phyloP scores from a whole-genome alignment of 192 early-diverging fungal species.

The Rhizoclosmatium globosum region DNA sequence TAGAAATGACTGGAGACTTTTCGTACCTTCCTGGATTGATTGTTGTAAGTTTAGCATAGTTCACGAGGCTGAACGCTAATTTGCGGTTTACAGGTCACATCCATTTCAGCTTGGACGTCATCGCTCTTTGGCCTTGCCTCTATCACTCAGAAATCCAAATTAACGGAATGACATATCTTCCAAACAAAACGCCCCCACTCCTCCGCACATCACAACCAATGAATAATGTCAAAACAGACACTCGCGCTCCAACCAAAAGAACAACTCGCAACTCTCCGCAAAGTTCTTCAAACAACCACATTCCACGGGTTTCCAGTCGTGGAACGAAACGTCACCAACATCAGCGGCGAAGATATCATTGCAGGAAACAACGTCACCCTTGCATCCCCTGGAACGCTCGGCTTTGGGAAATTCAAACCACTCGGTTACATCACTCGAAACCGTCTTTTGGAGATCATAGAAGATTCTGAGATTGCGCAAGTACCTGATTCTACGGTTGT shows the following conservation, averaged over 20 bases:
- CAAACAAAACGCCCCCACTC: conserved; percentile 27
- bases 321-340: background rate
- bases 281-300: conserved; percentile 15
- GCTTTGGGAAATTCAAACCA: background rate
- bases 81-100: background rate
- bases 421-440: background rate
- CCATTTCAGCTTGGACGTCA: conserved; percentile 25
- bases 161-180: conserved; percentile 35
- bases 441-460: background rate
- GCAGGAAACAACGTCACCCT: background rate
- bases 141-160: conserved; percentile 48
- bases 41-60: conserved; percentile 17
- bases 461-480: background rate
- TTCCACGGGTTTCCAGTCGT: conserved; percentile 43
- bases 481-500: background rate
- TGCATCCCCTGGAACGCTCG: background rate
- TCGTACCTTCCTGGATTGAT: conserved; percentile 38
- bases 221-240: conserved; percentile 18
- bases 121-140: conserved; percentile 16
- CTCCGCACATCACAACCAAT: conserved; percentile 21
- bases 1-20: conserved; percentile 50
- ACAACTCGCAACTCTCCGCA: background rate
- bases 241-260: conserved; percentile 14
- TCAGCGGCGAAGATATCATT: too few species aligned
- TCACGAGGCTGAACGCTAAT: background rate